Evolutionary conservation across 2,329 filamentous ascomycete genomes (phyloP), one percentile per base, ranked within the genome.

Genomic region (Hirsutella rhossiliensis): DNA sequence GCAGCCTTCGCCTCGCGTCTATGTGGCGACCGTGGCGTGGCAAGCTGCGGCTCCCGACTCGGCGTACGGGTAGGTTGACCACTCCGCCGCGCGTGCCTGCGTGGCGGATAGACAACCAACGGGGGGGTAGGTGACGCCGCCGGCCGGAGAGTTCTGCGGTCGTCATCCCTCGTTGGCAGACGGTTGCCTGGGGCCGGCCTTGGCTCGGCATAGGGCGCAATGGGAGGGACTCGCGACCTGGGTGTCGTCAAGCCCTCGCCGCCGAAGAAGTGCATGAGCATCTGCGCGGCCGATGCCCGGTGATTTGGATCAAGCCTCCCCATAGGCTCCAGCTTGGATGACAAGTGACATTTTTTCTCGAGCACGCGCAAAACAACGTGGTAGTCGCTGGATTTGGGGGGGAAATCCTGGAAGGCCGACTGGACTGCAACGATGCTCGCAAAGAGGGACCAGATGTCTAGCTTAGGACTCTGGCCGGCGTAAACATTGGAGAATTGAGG

Each of bases 251-350:
- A n/a, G 27, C 38, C 38, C 20, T n/a, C 30, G 38, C 38, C 38
- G 38, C 11, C 27, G 38, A 40, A 40, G 23, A 30, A 6, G 38
- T 7, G 5, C 17, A 6, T 23, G 7, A 43, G 36, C 27, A 43
- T 43, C 29, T 43, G 42, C 7, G 42, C 36, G 36, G 42, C 42
- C 11, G 42, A 43, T 32, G 42, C 42, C 37, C 42, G 42, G 37
- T 13, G 9, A 32, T 39, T n/a, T n/a, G 37, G 36, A 40, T 40
- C 17, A 5, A 39, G 5, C 42, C 42, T 43, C 17, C 9, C 36
- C 42, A 39, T 43, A 31, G 36, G 42, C 42, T 34, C 36, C 12
- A 39, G 38, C 11, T 9, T 29, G n/a, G 23, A 8, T 29, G 20
- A 29, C 3, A 28, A 13, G 3, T 7, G 13, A 29, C 12, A 23